phyloP scores from a whole-genome alignment of 805 yeast species.

The Metschnikowia lachancei region DNA sequence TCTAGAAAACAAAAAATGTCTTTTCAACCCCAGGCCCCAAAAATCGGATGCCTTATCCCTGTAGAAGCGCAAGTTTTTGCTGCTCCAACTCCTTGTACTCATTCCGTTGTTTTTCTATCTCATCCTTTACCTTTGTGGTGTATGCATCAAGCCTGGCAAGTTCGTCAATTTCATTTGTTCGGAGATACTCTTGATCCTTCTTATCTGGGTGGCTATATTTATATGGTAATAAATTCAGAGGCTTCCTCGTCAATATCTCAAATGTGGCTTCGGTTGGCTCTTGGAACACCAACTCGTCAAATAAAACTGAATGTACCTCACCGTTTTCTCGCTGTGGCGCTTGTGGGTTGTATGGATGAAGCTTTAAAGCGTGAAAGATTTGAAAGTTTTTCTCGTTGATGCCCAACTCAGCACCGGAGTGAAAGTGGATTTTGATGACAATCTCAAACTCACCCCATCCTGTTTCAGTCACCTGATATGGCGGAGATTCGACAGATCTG shows the following conservation, averaged over 20 bases:
- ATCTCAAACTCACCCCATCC: constrained; percentile 99
- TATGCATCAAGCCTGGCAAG: constrained; percentile 41
- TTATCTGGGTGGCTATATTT: constrained; percentile 32
- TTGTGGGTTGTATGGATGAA: constrained; percentile 76
- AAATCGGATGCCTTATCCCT: constrained; percentile 8
- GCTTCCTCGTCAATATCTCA: constrained; percentile 66
- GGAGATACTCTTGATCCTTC: constrained; percentile 40
- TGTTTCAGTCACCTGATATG: constrained; percentile 92
- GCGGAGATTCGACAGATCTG: constrained; percentile 85
- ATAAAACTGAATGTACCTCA: constrained; percentile 48
- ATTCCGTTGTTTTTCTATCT: constrained; percentile 40
- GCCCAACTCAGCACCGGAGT: constrained; percentile 62
- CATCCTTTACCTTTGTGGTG: constrained; percentile 37
- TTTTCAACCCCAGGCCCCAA: neutral
- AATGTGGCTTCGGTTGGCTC: constrained; percentile 93
- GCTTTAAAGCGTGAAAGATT: constrained; percentile 82
- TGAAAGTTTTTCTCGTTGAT: constrained; percentile 79
- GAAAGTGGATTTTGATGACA: constrained; percentile 80
- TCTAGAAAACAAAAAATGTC: neutral
- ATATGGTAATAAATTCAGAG: constrained; percentile 54
- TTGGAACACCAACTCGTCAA: constrained; percentile 89
- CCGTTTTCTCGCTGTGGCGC: constrained; percentile 39
- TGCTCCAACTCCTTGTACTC: constrained; percentile 42
- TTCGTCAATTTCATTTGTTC: constrained; percentile 42
- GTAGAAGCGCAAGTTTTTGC: constrained; percentile 39